Evolutionary conservation across 768 basidiomycete genomes (phyloP).

Genomic region (Postia placenta): DNA sequence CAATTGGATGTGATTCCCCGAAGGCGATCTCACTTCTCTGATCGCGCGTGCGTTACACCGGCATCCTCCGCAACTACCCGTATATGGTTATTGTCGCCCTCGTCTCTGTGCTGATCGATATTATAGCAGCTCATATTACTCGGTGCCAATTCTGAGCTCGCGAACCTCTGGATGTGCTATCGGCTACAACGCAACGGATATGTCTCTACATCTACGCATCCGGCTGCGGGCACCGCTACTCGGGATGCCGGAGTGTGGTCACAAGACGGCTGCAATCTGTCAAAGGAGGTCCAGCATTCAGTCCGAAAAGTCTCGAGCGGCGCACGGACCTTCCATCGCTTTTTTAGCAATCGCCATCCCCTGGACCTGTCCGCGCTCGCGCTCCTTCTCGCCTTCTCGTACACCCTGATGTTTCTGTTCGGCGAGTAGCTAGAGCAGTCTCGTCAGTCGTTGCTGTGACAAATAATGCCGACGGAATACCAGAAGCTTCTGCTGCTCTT

Average conservation of each 20-base stretch:
- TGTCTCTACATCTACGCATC: no score
- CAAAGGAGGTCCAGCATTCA: neutral
- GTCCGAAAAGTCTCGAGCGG: neutral
- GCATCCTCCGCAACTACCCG: neutral
- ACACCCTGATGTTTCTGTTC: constrained; percentile 11
- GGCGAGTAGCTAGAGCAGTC: constrained; percentile 7
- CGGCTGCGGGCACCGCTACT: neutral
- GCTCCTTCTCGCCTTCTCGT: constrained; percentile 12
- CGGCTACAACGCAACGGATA: no score
- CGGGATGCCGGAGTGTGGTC: neutral
- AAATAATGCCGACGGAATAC: constrained; percentile 5
- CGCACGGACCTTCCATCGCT: constrained; percentile 19
- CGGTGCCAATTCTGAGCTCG: no score
- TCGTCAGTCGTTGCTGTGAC: neutral
- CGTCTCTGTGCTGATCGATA: no score
- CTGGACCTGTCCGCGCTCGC: constrained; percentile 22
- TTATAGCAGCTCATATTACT: no score
- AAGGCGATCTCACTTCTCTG: neutral
- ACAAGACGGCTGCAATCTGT: constrained; percentile 2
- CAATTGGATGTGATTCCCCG: no score
- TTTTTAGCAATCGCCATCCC: constrained; percentile 22
- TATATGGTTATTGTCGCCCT: no score
- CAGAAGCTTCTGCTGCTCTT: constrained; percentile 14
- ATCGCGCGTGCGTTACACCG: neutral
- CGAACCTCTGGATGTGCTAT: no score